A percentile compares a stretch with the other conserved stretches of the same genome.
These are phyloP conservation scores for Phytophthora ohioensis DNA, from an alignment of 352 stramenopile species.

Conservation along the genomic window DNA sequence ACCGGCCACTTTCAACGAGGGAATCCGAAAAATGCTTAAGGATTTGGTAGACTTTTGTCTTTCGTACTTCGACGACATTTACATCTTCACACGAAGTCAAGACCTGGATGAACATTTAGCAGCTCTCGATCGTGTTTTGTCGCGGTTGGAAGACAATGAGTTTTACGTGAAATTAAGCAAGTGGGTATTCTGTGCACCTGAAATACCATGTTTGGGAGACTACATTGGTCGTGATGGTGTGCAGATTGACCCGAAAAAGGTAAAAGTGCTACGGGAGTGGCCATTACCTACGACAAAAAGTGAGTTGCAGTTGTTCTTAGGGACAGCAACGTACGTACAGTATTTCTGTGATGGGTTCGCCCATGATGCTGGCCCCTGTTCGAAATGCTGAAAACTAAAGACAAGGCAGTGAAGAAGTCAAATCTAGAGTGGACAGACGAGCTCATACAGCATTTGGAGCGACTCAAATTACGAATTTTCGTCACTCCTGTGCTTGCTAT, in stretches of 20 bases:
- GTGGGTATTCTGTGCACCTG: conserved; percentile 25
- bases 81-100: conserved; percentile 25
- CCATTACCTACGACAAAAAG: conserved; percentile 18
- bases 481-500: conserved; percentile 8
- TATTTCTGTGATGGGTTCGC: conserved; percentile 22
- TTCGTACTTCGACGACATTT: conserved; percentile 26
- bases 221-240: conserved; percentile 29
- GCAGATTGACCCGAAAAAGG: conserved; percentile 32
- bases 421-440: not conserved
- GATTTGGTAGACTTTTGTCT: conserved; percentile 20
- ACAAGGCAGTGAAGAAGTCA: not conserved
- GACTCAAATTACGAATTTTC: conserved; percentile 14
- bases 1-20: conserved; percentile 29
- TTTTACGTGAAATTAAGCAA: conserved; percentile 38
- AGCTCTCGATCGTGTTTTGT: conserved; percentile 21
- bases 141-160: conserved; percentile 9
- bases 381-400: conserved; percentile 16
- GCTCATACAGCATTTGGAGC: conserved; percentile 1
- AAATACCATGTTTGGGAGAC: conserved; percentile 36
- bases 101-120: conserved; percentile 9
- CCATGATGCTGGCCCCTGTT: conserved; percentile 18
- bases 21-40: conserved; percentile 19
- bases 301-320: conserved; percentile 19
- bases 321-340: conserved; percentile 19
- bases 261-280: conserved; percentile 20